Evolutionary conservation across 371 early-diverging fungal genomes (phyloP), one percentile per base, ranked within the genome.

Genomic region (Mucor lusitanicus): DNA sequence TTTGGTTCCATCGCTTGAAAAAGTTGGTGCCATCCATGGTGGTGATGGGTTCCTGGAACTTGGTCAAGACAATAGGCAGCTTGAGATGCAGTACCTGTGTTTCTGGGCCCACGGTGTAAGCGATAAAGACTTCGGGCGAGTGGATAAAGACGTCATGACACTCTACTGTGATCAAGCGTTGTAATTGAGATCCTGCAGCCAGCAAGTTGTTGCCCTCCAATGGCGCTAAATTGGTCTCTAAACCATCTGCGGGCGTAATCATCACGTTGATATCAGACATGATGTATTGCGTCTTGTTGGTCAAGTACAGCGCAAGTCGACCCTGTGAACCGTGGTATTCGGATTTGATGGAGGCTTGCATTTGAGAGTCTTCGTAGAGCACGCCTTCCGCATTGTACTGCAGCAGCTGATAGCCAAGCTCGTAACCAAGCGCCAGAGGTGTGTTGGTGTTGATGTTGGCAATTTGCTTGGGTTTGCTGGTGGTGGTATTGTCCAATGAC

Each of bases 1-100:
- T 92, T 77, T 97, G 98, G 72, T 91, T 92, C 99, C 99, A 99
- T 25, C 98, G 88, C 21, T 85, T 79, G 70, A 97, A 95, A 76
- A 96, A 99, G 77, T 95, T 96, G n/a, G 78, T 63, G 7, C 90
- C 86, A 23, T 88, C 72, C 73, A 99, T 88, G 11, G 74, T 79
- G 15, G 79, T 80, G 12, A 96, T 92, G 2, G 95, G 94, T 35
- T 93, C 92, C 69, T 94, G 85, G 75, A 99, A 99, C 61, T 95
- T 95, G 13, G 92, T 83, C 27, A 95, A 66, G 3, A 87, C 80
- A 6, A 96, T 77, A 0, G 99, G 99, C 23, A 97, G 68, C 60
- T 88, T 88, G 44, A 95, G 70, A 32, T 82, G 81, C 9, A 87
- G 69, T 21, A 73, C 72, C 44, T 80, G 79, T 33, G 75, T 69